phyloP scores from a whole-genome alignment of 192 early-diverging fungal genomes.

The Obelidium mucronatum region DNA sequence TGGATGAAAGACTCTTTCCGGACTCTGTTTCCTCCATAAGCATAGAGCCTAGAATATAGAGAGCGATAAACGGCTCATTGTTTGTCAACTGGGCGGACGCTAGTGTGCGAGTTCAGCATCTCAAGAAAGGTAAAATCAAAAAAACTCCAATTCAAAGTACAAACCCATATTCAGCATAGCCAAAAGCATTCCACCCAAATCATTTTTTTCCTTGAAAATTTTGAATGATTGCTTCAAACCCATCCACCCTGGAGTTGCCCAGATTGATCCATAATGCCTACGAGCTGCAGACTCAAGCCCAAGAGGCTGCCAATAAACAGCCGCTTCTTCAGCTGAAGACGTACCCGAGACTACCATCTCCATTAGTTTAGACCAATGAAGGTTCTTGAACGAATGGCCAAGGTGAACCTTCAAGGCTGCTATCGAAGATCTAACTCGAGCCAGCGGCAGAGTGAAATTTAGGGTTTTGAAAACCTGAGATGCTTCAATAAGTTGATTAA shows the following conservation, averaged over 20 bases:
- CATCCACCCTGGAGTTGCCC: constrained; percentile 36
- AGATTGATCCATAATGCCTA: constrained; percentile 39
- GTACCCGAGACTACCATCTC: constrained; percentile 33
- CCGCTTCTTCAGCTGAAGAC: constrained; percentile 39
- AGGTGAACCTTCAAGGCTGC: constrained; percentile 43
- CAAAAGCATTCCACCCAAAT: constrained; percentile 20
- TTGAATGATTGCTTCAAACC: constrained; percentile 14
- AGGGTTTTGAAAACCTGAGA: constrained; percentile 40
- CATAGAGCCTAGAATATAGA: background rate
- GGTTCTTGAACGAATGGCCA: constrained; percentile 37
- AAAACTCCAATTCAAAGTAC: constrained; percentile 1
- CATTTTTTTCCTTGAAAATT: constrained; percentile 20
- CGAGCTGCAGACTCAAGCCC: constrained; percentile 35
- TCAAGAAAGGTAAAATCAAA: background rate
- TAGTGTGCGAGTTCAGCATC: constrained; percentile 16
- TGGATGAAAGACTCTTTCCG: constrained; percentile 1
- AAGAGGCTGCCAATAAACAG: constrained; percentile 39
- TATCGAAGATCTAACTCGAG: constrained; percentile 31
- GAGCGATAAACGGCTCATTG: constrained; percentile 13
- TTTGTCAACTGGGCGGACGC: constrained; percentile 36
- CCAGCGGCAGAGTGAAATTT: constrained; percentile 9
- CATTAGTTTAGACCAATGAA: constrained; percentile 56
- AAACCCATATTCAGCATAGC: constrained; percentile 32
- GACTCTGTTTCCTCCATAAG: background rate
- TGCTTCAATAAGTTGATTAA: constrained; percentile 42